Base-by-base conservation (phyloP, 176 grass and related monocot species). In the Cenchrus fungigraminus region DNA sequence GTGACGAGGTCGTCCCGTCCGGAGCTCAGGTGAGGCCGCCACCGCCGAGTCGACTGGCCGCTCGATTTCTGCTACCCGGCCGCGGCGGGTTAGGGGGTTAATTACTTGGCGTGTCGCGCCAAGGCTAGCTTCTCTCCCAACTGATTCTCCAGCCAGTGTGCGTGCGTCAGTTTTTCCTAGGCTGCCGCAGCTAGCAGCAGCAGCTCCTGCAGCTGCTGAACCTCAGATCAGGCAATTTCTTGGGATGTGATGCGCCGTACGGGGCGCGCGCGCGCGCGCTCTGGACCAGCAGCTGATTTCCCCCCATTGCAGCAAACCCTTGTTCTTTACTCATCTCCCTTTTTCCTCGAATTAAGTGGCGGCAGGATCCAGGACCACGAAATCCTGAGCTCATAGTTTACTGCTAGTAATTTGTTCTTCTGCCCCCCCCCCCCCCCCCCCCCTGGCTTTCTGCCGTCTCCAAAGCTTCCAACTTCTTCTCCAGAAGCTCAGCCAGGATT, bases 221-320 rank as follows among this genome's bases (percentile, higher is more conserved):
- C 65, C 16, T 87, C 70, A 77, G 88, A 89, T 89, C 46, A 60
- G 68, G 31, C 55, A 68, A 67, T 72, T 72, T 73, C 45, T 88
- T 52, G 56, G 85, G 50, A 82, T 75, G 59, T 9, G 54, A 47
- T 49, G 74, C 40, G 3, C 81, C 87, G 82, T 84, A 68, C 87
- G 37, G 37, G 37, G 25, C 25, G 25, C 25, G 25, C 37, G 37
- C 37, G 3, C 37, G 37, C 37, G 3, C 40, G 73, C 65, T 71
- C 80, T 59, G 67, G 59, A 68, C 62, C 59, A 87, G 78, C 60
- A 87, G 78, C 60, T 70, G 43, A 62, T 79, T 2, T 66, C 34
- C 65, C 81, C 77, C 46, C 17, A n/a, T 40, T 58, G 25, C 25
- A 40, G 45, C 34, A 83, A 91, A 91, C 80, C 80, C 89, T 91